Evolutionary conservation across 352 stramenopile species (phyloP), one percentile per base, ranked within the genome.

Genomic region (Globisporangium okanoganense): DNA sequence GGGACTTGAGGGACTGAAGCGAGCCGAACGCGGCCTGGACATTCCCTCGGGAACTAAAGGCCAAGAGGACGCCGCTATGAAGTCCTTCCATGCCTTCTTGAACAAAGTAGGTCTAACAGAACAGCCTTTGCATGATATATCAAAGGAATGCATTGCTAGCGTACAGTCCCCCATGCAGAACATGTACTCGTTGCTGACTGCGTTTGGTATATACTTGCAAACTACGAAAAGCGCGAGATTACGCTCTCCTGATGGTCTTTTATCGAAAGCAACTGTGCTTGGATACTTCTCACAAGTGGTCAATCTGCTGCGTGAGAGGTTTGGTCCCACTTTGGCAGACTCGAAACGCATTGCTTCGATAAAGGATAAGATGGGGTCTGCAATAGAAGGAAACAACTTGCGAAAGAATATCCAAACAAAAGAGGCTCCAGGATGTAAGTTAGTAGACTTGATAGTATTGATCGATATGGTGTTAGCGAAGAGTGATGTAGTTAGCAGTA

Each of bases 331-430:
- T 36, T 16, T 71, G 16, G 24, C 33, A 2, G 56, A 71, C 24
- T 40, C 40, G 6, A 61, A 67, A 35, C 43, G 49, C 22, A 48
- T 73, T 10, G 47, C 16, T 20, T 60, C 55, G 16, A 73, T 68
- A 29, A 57, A 43, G 8, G 63, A 68, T 12, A 74, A 71, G 54
- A 71, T 74, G 60, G 47, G 22, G 12, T 36, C n/a, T 20, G 33
- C 48, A 6, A 75, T 72, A n/a, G 64, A 71, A 12, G 61, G 67
- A 29, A 50, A 53, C 20, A 69, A 75, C 47, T 9, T 75, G n/a
- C 16, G 38, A 12, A 25, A 38, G 0, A 66, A 62, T 18, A 33
- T 71, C 12, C 56, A 69, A 48, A 63, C 52, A 1, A 64, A 64
- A n/a, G 68, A 64, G 5, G 64, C 56, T 9, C 67, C 64, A 6